phyloP scores from a whole-genome alignment of 2,329 filamentous ascomycete genomes.

The Aspergillus chevalieri region DNA sequence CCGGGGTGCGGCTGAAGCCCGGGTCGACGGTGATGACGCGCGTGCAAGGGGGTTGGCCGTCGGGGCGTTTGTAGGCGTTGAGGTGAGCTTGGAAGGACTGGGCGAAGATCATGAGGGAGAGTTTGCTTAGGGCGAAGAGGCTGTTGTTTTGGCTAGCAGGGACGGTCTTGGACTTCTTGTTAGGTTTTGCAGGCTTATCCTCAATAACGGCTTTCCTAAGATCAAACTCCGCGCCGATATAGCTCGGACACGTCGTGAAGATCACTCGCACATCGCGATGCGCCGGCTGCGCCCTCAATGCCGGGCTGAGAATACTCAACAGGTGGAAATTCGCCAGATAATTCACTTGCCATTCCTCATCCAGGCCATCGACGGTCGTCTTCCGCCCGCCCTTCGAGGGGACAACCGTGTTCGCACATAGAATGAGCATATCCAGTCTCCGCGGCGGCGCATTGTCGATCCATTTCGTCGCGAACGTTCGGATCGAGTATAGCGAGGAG shows the following conservation, averaged over 20 bases:
- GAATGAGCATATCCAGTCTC: constrained; percentile 80
- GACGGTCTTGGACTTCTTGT: constrained; percentile 35
- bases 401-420: constrained; percentile 72
- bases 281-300: constrained; percentile 81
- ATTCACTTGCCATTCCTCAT: constrained; percentile 89
- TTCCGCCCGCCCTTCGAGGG: constrained; percentile 48
- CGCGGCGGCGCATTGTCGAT: constrained; percentile 90
- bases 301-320: constrained; percentile 82
- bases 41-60: constrained; percentile 73
- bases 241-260: constrained; percentile 79
- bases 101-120: constrained; percentile 85
- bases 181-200: constrained; percentile 19
- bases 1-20: constrained; percentile 75
- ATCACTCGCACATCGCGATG: constrained; percentile 89
- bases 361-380: constrained; percentile 71
- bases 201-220: constrained; percentile 25
- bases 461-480: constrained; percentile 93
- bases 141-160: constrained; percentile 8
- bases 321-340: constrained; percentile 95
- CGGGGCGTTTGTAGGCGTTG: constrained; percentile 73
- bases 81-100: constrained; percentile 89
- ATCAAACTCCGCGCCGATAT: constrained; percentile 68
- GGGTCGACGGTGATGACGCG: constrained; percentile 84
- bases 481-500: constrained; percentile 78
- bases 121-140: constrained; percentile 58